These are phyloP conservation scores for Rhizopogon vinicolor DNA, from an alignment of 768 basidiomycete genomes.

Conservation along the genomic window DNA sequence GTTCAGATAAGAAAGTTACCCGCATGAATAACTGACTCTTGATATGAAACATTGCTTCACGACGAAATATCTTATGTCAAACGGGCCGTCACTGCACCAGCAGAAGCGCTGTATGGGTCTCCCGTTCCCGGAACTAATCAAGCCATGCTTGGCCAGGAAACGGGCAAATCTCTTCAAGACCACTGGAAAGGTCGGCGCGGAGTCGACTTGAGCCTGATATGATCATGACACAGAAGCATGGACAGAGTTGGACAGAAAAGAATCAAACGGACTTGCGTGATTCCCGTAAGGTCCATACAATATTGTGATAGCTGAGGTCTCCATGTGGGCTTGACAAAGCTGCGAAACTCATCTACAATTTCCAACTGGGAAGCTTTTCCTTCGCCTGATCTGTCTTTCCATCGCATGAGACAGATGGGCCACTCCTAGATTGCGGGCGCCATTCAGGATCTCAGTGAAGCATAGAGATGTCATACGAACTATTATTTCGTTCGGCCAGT, in stretches of 20 bases:
- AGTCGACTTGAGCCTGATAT: slow-evolving; percentile 73
- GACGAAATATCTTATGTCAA: slow-evolving; percentile 79
- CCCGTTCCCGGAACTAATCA: slow-evolving; percentile 59
- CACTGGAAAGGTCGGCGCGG: slow-evolving; percentile 69
- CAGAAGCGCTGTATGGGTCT: slow-evolving; percentile 59
- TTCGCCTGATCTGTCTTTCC: slow-evolving; percentile 59
- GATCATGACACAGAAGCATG: slow-evolving; percentile 1
- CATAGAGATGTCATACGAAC: slow-evolving; percentile 40
- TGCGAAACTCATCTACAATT: slow-evolving; percentile 78
- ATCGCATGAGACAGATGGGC: slow-evolving; percentile 84
- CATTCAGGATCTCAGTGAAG: slow-evolving; percentile 4
- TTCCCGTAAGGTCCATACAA: slow-evolving; percentile 85
- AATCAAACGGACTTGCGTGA: slow-evolving; percentile 70
- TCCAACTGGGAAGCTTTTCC: slow-evolving; percentile 54
- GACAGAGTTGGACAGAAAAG: not conserved
- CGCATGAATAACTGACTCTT: slow-evolving; percentile 40
- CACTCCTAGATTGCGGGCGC: slow-evolving; percentile 60
- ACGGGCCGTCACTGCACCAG: slow-evolving; percentile 85
- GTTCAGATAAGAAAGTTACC: not conserved
- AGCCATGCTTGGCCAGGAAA: slow-evolving; percentile 67
- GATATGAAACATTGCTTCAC: slow-evolving; percentile 91
- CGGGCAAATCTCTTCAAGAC: slow-evolving; percentile 58
- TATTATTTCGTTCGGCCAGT: slow-evolving; percentile 95
- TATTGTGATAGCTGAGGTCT: slow-evolving; percentile 75
- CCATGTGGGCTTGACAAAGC: slow-evolving; percentile 88